Conservation (phyloP, 768 basidiomycete genomes). For the Daedalea quercina region DNA sequence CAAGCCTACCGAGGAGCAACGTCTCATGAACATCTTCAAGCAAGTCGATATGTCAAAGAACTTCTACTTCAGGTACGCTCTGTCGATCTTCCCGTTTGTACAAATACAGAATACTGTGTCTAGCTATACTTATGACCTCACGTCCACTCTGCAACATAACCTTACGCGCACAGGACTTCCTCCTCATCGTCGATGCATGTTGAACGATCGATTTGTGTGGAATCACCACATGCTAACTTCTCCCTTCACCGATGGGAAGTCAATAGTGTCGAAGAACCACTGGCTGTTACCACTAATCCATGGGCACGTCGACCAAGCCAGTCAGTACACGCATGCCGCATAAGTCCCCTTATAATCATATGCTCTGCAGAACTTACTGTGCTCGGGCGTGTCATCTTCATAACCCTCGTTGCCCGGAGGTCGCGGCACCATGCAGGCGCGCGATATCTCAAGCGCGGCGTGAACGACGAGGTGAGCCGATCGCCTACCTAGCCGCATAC, state of each 20-base stretch:
- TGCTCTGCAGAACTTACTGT: slow-evolving; percentile 93
- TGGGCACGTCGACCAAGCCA: slow-evolving; percentile 97
- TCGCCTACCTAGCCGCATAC: background rate
- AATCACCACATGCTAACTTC: slow-evolving; percentile 81
- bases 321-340: slow-evolving; percentile 42
- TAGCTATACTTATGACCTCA: slow-evolving; percentile 95
- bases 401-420: slow-evolving; percentile 90
- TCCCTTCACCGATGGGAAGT: slow-evolving; percentile 45
- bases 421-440: slow-evolving; percentile 96
- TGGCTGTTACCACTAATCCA: slow-evolving; percentile 93
- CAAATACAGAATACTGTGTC: background rate
- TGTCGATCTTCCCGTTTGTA: background rate
- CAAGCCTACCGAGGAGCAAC: slow-evolving; percentile 82
- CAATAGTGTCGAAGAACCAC: slow-evolving; percentile 44
- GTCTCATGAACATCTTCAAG: slow-evolving; percentile 85
- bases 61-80: slow-evolving; percentile 86
- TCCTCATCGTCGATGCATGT: slow-evolving; percentile 47
- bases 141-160: slow-evolving; percentile 92
- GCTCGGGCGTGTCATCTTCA: slow-evolving; percentile 82
- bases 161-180: slow-evolving; percentile 51
- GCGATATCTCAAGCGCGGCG: slow-evolving; percentile 88
- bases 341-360: no score
- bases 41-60: slow-evolving; percentile 99
- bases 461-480: slow-evolving; percentile 74
- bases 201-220: slow-evolving; percentile 92